Base-by-base conservation (phyloP, 148 eudicot species). In the Arbutus unedo region DNA sequence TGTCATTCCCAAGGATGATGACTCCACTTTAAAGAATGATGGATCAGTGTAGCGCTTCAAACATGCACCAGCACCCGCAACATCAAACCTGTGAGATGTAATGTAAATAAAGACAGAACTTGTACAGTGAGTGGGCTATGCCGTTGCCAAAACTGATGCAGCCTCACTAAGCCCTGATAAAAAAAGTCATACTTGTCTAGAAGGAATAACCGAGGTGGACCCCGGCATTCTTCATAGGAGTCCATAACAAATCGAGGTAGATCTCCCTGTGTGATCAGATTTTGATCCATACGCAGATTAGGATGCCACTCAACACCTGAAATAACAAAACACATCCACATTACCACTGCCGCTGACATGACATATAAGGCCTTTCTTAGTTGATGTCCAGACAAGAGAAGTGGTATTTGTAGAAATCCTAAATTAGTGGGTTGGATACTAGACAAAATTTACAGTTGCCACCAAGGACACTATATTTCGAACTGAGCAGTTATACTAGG, bases 41-140 rank as follows among this genome's bases (percentile, higher is more conserved):
- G 99, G 99, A 87, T 97, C 97, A 25, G 98, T 91, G 88, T 92
- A 97, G 75, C 99, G 98, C 85, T 94, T 97, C 83, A 97, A 90
- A 88, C 98, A 97, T 38, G 99, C 91, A 79, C 99, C 99, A 84
- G 97, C 96, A 80, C 99, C 99, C 59, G 93, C 99, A 85, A 94
- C 96, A 88, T 97, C 99, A 89, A 93, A 97, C 92, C 99, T 97
- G 83, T 48, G 59, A 80, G 55, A 87, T 31, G 16, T 41, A 68
- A 41, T 59, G 50, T 16, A 53, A 82, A 41, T 75, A 59, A 55
- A 81, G 74, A 76, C 78, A 70, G 19, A 82, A 59, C 79, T 16
- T 25, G 79, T n/a, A 57, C n/a, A 53, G 2, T 41, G 62, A 76
- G 44, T 21, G 10, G 43, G 45, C 21, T 47, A 81, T 45, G 18